Percentiles rank a stretch among this genome's conserved stretches.
Conservation (phyloP, 768 basidiomycete species). For the Mrakia blollopis region DNA sequence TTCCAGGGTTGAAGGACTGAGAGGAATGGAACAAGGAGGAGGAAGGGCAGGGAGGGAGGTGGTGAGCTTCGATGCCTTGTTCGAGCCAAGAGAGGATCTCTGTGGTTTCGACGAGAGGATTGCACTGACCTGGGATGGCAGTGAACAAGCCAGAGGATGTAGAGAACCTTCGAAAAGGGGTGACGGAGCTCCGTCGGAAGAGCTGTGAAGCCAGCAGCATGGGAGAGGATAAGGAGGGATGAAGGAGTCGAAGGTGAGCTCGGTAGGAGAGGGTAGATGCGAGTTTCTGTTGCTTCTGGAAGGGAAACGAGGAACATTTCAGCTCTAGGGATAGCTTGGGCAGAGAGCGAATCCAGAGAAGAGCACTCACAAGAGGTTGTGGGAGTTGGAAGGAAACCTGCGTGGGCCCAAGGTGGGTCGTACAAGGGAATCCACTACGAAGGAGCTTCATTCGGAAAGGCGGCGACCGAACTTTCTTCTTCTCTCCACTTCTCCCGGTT, state of each 20-base stretch:
- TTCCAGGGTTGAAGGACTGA: slow-evolving; percentile 13
- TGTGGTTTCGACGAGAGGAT: no score
- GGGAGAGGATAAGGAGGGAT: not conserved
- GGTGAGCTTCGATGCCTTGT: not conserved
- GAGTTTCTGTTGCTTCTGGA: not conserved
- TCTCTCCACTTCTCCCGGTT: no score
- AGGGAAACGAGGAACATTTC: not conserved
- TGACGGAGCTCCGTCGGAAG: slow-evolving; percentile 11
- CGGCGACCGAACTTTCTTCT: no score
- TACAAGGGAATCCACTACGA: no score
- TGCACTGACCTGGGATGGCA: not conserved
- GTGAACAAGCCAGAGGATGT: not conserved
- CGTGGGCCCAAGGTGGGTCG: no score
- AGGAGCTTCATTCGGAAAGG: no score
- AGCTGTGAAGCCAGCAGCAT: not conserved
- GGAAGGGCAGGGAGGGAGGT: not conserved
- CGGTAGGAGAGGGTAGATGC: not conserved
- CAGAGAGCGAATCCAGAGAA: not conserved
- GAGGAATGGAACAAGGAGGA: not conserved
- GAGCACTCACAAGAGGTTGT: no score
- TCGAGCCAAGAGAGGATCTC: not conserved
- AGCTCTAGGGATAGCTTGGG: not conserved
- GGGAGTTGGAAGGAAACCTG: no score
- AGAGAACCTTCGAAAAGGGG: not conserved
- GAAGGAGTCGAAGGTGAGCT: not conserved